Evolutionary conservation across 495 filamentous ascomycete species (phyloP), one percentile per base, ranked within the genome.

Genomic region (Tetracladium setigerum): DNA sequence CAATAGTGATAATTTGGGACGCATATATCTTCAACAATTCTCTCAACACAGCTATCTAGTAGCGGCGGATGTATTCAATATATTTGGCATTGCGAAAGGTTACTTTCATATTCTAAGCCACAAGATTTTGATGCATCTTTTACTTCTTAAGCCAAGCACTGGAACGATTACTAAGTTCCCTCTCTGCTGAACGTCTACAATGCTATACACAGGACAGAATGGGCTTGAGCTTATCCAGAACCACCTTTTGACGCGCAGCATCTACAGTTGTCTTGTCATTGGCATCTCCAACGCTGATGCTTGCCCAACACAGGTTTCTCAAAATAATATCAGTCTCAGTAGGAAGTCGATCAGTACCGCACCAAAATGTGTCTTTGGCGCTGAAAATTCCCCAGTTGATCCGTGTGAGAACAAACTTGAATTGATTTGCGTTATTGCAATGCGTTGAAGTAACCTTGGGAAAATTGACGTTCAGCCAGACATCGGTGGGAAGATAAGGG

Each of bases 401-500:
- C 13, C 81, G 65, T 38, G 70, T 78, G 18, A 84, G 55, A 1
- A 84, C 72, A 54, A 78, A 86, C 41, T 70, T 70, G 63, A 81
- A 81, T 37, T 80, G 64, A 5, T 61, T 56, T 0, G 68, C 55
- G 5, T 55, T 60, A 2, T 57, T 63, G 58, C 82, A 84, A 33
- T 60, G 58, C 2, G 62, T 66, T 27, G 22, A 3, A 2, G 55
- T 63, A 11, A 79, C 71, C 10, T 63, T 60, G 2, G 74, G 73
- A 56, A 79, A 84, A 59, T 86, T 85, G 43, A 85, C 79, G 48
- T 84, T 85, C 38, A 86, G 67, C 70, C 71, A 86, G 11, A 74
- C 66, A 38, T 72, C 65, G 0, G 61, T 47, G 0, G 81, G 79
- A 1, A 84, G 66, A 44, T 81, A 84, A 0, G 82, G 82, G 10